phyloP scores from a whole-genome alignment of 1,284 basidiomycete genomes.

The Omphalotus olearius region DNA sequence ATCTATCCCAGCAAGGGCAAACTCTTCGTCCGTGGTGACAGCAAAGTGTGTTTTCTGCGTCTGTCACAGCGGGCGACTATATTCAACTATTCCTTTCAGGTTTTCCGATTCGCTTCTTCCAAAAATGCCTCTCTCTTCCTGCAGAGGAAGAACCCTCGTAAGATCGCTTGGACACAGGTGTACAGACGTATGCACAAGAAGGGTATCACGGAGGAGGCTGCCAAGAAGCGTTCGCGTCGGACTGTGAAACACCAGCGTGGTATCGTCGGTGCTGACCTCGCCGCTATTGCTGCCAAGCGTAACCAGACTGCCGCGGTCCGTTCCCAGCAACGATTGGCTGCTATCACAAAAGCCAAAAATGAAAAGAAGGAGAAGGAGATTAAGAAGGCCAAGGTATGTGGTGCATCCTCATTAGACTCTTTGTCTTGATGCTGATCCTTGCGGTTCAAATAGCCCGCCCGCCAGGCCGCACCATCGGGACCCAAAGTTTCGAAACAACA shows the following conservation, averaged over 20 bases:
- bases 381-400: conserved; percentile 83
- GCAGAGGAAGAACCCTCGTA: conserved; percentile 99
- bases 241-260: conserved; percentile 99
- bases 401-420: background rate
- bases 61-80: background rate
- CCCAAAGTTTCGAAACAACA: conserved; percentile 94
- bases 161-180: conserved; percentile 97
- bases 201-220: conserved; percentile 97
- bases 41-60: conserved; percentile 62
- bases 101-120: conserved; percentile 88
- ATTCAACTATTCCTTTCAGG: conserved; percentile 37
- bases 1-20: conserved; percentile 97
- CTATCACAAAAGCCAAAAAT: conserved; percentile 89
- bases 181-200: conserved; percentile 99
- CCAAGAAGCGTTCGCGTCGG: conserved; percentile 97
- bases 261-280: conserved; percentile 94
- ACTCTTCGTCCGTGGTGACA: conserved; percentile 94
- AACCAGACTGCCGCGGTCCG: conserved; percentile 90
- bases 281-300: conserved; percentile 86
- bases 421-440: conserved; percentile 1
- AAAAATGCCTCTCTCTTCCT: conserved; percentile 97
- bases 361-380: conserved; percentile 97
- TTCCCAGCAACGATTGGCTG: conserved; percentile 75
- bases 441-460: conserved; percentile 39
- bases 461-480: conserved; percentile 46